phyloP scores from a whole-genome alignment of 1,139 yeast genomes.

The Yamadazyma jaroonii region DNA sequence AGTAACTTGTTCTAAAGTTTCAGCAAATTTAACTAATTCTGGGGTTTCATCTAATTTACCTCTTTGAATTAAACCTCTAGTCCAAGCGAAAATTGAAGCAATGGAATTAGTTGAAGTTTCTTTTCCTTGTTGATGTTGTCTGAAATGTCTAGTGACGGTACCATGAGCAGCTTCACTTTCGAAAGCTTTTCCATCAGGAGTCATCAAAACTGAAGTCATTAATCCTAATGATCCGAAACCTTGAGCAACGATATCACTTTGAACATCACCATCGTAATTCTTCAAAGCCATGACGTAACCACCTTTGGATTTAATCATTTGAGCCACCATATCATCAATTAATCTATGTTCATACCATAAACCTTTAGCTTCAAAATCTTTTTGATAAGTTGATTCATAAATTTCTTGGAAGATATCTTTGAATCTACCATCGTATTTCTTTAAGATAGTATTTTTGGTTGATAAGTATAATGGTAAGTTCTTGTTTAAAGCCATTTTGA shows the following conservation, averaged over 20 bases:
- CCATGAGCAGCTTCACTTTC: constrained; percentile 89
- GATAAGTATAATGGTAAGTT: constrained; percentile 67
- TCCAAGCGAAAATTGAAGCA: constrained; percentile 84
- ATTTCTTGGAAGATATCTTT: constrained; percentile 74
- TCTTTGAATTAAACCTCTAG: constrained; percentile 81
- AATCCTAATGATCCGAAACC: constrained; percentile 83
- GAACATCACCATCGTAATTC: constrained; percentile 86
- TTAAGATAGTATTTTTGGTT: constrained; percentile 77
- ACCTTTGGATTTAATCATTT: constrained; percentile 81
- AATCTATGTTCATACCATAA: constrained; percentile 80
- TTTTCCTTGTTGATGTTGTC: constrained; percentile 81
- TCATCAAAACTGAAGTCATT: constrained; percentile 79
- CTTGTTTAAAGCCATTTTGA: constrained; percentile 68
- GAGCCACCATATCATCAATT: constrained; percentile 88
- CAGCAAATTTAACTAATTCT: constrained; percentile 66
- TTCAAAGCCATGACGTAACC: constrained; percentile 82
- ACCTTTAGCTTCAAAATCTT: constrained; percentile 59
- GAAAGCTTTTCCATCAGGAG: constrained; percentile 84
- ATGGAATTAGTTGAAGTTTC: constrained; percentile 83
- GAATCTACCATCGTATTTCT: constrained; percentile 79
- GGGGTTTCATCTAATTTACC: constrained; percentile 74
- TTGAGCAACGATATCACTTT: constrained; percentile 82
- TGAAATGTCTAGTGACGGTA: constrained; percentile 82
- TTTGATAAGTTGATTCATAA: constrained; percentile 56
- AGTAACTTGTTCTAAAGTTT: constrained; percentile 64